phyloP scores from a whole-genome alignment of 192 early-diverging fungal genomes.

The Lunasporangiospora selenospora region DNA sequence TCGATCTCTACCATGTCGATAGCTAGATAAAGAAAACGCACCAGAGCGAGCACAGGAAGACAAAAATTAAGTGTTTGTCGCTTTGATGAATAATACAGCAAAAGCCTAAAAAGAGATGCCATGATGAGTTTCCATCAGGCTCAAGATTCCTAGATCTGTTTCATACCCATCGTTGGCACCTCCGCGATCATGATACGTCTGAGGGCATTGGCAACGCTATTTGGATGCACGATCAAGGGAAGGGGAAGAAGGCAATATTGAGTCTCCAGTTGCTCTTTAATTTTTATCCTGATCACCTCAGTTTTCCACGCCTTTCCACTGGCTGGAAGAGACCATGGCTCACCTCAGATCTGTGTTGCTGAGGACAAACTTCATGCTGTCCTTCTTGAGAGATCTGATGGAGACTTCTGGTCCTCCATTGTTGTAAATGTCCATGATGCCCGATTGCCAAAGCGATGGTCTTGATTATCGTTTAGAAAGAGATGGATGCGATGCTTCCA shows the following conservation, averaged over 20 bases:
- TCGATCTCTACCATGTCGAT: slow-evolving; percentile 98
- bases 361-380: slow-evolving; percentile 81
- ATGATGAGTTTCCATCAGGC: no score
- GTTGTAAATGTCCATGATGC: slow-evolving; percentile 45
- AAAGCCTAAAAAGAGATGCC: no score
- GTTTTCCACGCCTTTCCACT: neutral
- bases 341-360: slow-evolving; percentile 86
- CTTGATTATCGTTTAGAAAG: no score
- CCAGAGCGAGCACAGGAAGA: no score
- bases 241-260: neutral
- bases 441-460: no score
- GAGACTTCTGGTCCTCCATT: slow-evolving; percentile 59
- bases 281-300: neutral
- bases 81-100: no score
- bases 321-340: no score
- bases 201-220: slow-evolving; percentile 89
- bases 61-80: no score
- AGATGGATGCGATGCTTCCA: no score
- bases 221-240: slow-evolving; percentile 8
- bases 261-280: neutral
- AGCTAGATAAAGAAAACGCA: no score
- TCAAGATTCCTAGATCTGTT: no score
- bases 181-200: slow-evolving; percentile 98
- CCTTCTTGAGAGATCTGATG: slow-evolving; percentile 61
- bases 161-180: slow-evolving; percentile 90